Evolutionary conservation across 208 protist genomes (phyloP), one percentile per base, ranked within the genome.

Genomic region (Lotmaria passim): DNA sequence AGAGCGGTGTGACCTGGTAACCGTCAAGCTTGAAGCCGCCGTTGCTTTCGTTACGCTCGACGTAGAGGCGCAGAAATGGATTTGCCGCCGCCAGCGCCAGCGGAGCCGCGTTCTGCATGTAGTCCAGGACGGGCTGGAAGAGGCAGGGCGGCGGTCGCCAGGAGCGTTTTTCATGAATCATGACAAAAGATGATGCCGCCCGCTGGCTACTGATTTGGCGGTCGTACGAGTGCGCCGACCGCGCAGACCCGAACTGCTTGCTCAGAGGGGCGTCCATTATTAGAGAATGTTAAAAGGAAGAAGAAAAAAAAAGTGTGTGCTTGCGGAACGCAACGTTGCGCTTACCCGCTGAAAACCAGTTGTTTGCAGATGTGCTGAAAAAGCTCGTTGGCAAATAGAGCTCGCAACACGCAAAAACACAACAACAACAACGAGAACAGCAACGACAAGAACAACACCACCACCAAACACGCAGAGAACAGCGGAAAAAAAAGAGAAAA

Each of bases 1-100:
- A n/a, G 8, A 60, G 43, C 0, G 66, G 63, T 2, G 34, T 65
- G 19, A 82, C 75, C 14, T 78, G 56, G 55, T 83, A 81, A 61
- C 72, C 74, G 7, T 78, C 44, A 23, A 77, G 48, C 10, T 21
- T 15, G 17, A 79, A 74, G 8, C 68, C 79, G 0, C 64, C 71
- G 21, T 77, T 64, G 17, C 61, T 62, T 43, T 57, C 68, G 28
- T 73, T 76, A 4, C 79, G 74, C 66, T 88, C 83, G 7, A 79
- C 76, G 58, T 71, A 85, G 7, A 88, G 73, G 47, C 83, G 77
- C 12, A 84, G 58, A 66, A 68, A 70, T 8, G 81, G 83, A 47
- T 78, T 80, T 1, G 65, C 79, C 19, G 70, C 76, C 2, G 61
- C 83, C 39, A 79, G 81, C 28, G 65, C 79, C 24, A 80, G 75